Evolutionary conservation across 179 eudicot species (phyloP).

Genomic region (Beta lomatogona): DNA sequence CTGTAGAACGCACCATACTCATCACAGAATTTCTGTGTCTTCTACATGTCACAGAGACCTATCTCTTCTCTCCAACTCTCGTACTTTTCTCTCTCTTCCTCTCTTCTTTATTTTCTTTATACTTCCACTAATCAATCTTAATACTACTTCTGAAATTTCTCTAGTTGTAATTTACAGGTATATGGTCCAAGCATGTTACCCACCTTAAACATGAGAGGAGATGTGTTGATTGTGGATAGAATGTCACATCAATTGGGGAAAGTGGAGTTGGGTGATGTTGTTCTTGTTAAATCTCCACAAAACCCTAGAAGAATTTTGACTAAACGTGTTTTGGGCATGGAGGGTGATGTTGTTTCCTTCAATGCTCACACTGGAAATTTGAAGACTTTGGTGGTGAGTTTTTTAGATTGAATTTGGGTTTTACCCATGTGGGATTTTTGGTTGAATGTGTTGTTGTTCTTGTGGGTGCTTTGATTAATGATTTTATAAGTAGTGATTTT

Average conservation of each 20-base stretch:
- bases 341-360: constrained; percentile 68
- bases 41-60: constrained; percentile 65
- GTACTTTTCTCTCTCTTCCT: constrained; percentile 33
- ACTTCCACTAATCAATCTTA: not conserved
- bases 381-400: constrained; percentile 54
- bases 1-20: constrained; percentile 42
- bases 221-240: constrained; percentile 64
- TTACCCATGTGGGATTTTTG: not conserved
- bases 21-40: constrained; percentile 68
- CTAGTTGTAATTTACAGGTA: constrained; percentile 43
- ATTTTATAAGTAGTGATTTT: not conserved
- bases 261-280: constrained; percentile 64
- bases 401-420: not conserved
- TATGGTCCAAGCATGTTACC: constrained; percentile 94
- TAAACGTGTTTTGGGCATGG: constrained; percentile 72
- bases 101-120: not conserved
- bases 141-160: not conserved
- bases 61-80: constrained; percentile 61
- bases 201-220: constrained; percentile 77
- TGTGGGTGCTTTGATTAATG: not conserved
- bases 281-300: constrained; percentile 62
- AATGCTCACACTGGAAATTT: constrained; percentile 30
- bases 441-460: constrained; percentile 3
- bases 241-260: constrained; percentile 60
- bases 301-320: constrained; percentile 69